Conservation (phyloP, 345 rosid species). For the Laguncularia racemosa region DNA sequence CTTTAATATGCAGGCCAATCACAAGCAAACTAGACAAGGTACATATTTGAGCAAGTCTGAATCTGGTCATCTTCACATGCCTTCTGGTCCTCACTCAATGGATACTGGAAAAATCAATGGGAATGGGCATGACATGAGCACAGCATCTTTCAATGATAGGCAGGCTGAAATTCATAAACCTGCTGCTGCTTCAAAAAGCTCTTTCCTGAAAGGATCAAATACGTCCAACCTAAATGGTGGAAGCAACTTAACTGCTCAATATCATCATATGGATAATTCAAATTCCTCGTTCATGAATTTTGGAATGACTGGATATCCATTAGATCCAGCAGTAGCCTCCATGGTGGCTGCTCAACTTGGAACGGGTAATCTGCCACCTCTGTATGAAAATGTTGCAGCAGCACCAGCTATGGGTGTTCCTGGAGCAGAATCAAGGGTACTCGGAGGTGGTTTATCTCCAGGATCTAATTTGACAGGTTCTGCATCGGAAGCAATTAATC, state of each 20-base stretch:
- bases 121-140: constrained; percentile 26
- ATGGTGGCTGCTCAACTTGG: constrained; percentile 64
- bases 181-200: constrained; percentile 28
- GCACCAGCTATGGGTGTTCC: constrained; percentile 46
- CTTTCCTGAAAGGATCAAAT: constrained; percentile 59
- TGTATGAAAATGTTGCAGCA: constrained; percentile 66
- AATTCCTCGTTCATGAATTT: constrained; percentile 43
- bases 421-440: constrained; percentile 59
- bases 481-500: constrained; percentile 38
- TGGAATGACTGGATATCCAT: constrained; percentile 39
- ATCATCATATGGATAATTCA: constrained; percentile 41
- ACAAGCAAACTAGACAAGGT: constrained; percentile 33
- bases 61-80: constrained; percentile 27
- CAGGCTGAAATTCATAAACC: constrained; percentile 39
- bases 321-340: constrained; percentile 52
- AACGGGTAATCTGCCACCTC: constrained; percentile 43
- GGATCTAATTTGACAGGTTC: constrained; percentile 36
- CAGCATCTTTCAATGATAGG: constrained; percentile 31
- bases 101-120: constrained; percentile 33
- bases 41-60: constrained; percentile 29
- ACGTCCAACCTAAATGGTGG: constrained; percentile 47
- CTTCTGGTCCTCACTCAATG: constrained; percentile 20
- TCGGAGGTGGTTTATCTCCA: constrained; percentile 46
- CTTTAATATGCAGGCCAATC: constrained; percentile 38
- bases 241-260: constrained; percentile 37